Conservation (phyloP, 371 early-diverging fungal genomes). For the Haplosporangium sp. region DNA sequence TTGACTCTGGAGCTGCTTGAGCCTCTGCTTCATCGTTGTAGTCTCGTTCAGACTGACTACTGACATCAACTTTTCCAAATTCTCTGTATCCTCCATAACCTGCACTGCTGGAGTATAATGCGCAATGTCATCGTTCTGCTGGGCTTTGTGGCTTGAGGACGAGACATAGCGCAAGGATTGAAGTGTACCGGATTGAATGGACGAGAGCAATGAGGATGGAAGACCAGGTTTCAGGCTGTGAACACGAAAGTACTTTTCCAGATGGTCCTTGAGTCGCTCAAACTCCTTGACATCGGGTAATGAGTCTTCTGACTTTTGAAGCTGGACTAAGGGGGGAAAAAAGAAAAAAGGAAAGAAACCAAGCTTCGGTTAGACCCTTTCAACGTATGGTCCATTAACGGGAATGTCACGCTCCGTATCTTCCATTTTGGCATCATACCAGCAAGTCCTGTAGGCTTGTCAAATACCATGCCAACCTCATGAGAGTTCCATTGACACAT, state of each 20-base stretch:
- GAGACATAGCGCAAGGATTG: slow-evolving; percentile 37
- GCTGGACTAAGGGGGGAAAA: slow-evolving; percentile 64
- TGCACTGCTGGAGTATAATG: slow-evolving; percentile 63
- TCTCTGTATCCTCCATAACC: slow-evolving; percentile 60
- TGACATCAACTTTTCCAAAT: slow-evolving; percentile 61
- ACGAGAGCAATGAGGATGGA: slow-evolving; percentile 38
- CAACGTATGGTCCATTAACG: not conserved
- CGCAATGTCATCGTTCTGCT: slow-evolving; percentile 62
- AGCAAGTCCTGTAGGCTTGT: slow-evolving; percentile 91
- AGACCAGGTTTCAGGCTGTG: slow-evolving; percentile 43
- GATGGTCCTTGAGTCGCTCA: slow-evolving; percentile 84
- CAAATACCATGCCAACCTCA: slow-evolving; percentile 89
- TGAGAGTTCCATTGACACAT: slow-evolving; percentile 94
- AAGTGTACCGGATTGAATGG: slow-evolving; percentile 44
- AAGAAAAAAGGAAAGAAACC: slow-evolving; percentile 5
- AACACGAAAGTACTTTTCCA: slow-evolving; percentile 72
- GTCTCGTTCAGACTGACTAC: slow-evolving; percentile 63
- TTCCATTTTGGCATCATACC: slow-evolving; percentile 54
- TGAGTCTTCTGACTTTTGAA: slow-evolving; percentile 80
- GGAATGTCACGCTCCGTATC: not conserved
- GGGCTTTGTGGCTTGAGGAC: slow-evolving; percentile 29
- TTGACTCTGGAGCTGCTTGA: slow-evolving; percentile 75
- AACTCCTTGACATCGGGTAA: slow-evolving; percentile 84
- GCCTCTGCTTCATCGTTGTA: slow-evolving; percentile 75
- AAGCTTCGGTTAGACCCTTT: not conserved